These are phyloP conservation scores for Pseudocercospora pini-densiflorae DNA, from an alignment of 2,329 filamentous ascomycete genomes.

Conservation along the genomic window DNA sequence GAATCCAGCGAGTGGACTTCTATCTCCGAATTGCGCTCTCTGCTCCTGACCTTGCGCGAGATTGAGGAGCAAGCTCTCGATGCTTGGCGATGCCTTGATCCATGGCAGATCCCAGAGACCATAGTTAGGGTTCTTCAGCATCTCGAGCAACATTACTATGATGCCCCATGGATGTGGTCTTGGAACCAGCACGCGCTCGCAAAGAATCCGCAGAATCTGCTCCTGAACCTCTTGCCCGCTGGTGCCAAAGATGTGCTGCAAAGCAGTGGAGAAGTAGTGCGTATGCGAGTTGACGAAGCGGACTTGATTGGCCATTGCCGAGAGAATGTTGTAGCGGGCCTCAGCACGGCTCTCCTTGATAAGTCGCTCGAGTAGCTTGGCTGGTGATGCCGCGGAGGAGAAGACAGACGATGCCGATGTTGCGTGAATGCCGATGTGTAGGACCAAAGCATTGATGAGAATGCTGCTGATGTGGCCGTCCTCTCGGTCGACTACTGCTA, in stretches of 20 bases:
- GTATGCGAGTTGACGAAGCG: slow-evolving; percentile 89
- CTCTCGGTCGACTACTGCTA: slow-evolving; percentile 69
- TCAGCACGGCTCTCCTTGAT: slow-evolving; percentile 76
- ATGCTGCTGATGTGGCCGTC: slow-evolving; percentile 45
- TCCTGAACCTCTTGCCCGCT: slow-evolving; percentile 72
- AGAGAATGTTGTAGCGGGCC: slow-evolving; percentile 81
- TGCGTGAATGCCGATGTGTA: slow-evolving; percentile 78
- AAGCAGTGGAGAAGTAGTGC: slow-evolving; percentile 85
- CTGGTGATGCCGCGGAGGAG: slow-evolving; percentile 67
- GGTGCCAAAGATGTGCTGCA: slow-evolving; percentile 78
- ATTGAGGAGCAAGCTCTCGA: slow-evolving; percentile 37
- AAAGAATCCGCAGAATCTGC: slow-evolving; percentile 84
- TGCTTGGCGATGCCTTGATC: slow-evolving; percentile 75
- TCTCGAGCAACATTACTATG: slow-evolving; percentile 83
- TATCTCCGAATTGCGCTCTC: background rate
- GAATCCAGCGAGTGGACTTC: slow-evolving; percentile 3
- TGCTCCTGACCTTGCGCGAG: slow-evolving; percentile 36
- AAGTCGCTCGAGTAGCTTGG: slow-evolving; percentile 74
- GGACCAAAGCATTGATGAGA: slow-evolving; percentile 80
- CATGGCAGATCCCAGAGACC: slow-evolving; percentile 92
- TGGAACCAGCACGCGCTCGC: slow-evolving; percentile 85
- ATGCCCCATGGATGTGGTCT: slow-evolving; percentile 97
- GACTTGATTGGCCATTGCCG: slow-evolving; percentile 87
- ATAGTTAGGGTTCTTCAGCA: slow-evolving; percentile 89
- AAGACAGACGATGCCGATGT: slow-evolving; percentile 68